phyloP scores from a whole-genome alignment of 2,329 filamentous ascomycete genomes.

The Talaromyces verruculosus region DNA sequence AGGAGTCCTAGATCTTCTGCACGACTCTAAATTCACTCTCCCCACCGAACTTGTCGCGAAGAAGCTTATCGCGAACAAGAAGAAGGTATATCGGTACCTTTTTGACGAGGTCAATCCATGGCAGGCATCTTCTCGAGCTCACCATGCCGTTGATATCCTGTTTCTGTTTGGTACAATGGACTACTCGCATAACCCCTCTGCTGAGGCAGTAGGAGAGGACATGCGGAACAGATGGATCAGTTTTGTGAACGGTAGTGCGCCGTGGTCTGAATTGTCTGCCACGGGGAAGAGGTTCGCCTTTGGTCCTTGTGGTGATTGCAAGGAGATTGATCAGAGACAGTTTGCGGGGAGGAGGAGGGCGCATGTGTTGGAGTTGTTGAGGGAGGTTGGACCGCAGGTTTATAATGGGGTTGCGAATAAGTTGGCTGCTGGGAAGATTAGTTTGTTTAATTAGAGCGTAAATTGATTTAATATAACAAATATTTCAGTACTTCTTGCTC shows the following conservation, averaged over 20 bases:
- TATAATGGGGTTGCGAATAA: slow-evolving; percentile 35
- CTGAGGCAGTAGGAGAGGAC: slow-evolving; percentile 35
- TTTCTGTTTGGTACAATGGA: slow-evolving; percentile 47
- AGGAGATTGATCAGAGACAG: slow-evolving; percentile 34
- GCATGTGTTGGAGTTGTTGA: slow-evolving; percentile 33
- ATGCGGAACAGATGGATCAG: slow-evolving; percentile 45
- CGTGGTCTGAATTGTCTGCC: slow-evolving; percentile 34
- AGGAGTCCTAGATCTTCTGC: slow-evolving; percentile 41
- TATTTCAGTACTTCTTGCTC: neutral
- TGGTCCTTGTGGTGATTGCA: slow-evolving; percentile 41
- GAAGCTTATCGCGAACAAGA: slow-evolving; percentile 30
- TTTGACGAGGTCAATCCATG: slow-evolving; percentile 51
- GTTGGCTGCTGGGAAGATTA: slow-evolving; percentile 45
- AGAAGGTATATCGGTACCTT: slow-evolving; percentile 41
- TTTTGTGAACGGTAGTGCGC: slow-evolving; percentile 39
- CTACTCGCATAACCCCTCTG: slow-evolving; percentile 36
- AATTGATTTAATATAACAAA: neutral
- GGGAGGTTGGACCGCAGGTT: slow-evolving; percentile 31
- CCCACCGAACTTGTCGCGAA: slow-evolving; percentile 34
- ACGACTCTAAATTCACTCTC: slow-evolving; percentile 34
- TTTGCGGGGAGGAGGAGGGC: slow-evolving; percentile 37
- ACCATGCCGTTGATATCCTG: slow-evolving; percentile 51
- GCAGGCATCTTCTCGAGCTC: slow-evolving; percentile 48
- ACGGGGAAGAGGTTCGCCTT: slow-evolving; percentile 36
- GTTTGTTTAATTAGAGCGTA: slow-evolving; percentile 38